Conservation (phyloP, 176 grass and related monocot genomes). For the Tillandsia leiboldiana region DNA sequence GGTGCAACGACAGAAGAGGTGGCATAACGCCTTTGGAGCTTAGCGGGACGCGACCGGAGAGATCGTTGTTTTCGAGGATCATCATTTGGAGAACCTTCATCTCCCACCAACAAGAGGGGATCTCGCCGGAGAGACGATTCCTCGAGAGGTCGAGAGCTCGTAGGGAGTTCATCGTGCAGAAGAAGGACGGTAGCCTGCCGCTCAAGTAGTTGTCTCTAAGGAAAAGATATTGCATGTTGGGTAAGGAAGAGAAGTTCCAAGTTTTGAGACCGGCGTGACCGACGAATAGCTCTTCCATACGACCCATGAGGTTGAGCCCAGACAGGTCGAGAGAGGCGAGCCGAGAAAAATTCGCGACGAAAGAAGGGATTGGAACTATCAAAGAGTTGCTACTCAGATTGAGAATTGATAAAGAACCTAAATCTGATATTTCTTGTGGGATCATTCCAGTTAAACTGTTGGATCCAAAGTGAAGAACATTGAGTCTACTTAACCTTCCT, state of each 20-base stretch:
- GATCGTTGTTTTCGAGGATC: slow-evolving; percentile 48
- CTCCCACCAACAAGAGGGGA: slow-evolving; percentile 49
- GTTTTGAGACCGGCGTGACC: neutral
- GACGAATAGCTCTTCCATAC: slow-evolving; percentile 19
- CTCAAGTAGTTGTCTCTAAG: slow-evolving; percentile 31
- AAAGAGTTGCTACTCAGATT: slow-evolving; percentile 25
- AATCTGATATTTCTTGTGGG: slow-evolving; percentile 14
- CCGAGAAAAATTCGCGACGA: slow-evolving; percentile 15
- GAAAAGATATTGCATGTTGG: slow-evolving; percentile 9
- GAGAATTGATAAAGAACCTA: slow-evolving; percentile 12
- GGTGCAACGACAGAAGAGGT: slow-evolving; percentile 46
- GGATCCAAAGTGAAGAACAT: slow-evolving; percentile 7
- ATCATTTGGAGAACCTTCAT: slow-evolving; percentile 33
- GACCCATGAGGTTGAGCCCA: slow-evolving; percentile 2
- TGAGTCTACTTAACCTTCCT: slow-evolving; percentile 1
- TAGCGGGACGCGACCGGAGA: slow-evolving; percentile 41
- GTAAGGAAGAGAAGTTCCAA: slow-evolving; percentile 8
- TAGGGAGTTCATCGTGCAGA: slow-evolving; percentile 41
- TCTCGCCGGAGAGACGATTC: slow-evolving; percentile 47
- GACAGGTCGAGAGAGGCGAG: slow-evolving; percentile 28
- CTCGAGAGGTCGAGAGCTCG: slow-evolving; percentile 58
- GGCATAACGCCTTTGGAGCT: neutral
- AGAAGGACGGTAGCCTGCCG: slow-evolving; percentile 25
- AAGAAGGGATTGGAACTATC: slow-evolving; percentile 15
- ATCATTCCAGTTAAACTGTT: slow-evolving; percentile 17